Evolutionary conservation across 1,139 yeast genomes (phyloP), one percentile per base, ranked within the genome.

Genomic region (Nakaseomyces nivariensis): DNA sequence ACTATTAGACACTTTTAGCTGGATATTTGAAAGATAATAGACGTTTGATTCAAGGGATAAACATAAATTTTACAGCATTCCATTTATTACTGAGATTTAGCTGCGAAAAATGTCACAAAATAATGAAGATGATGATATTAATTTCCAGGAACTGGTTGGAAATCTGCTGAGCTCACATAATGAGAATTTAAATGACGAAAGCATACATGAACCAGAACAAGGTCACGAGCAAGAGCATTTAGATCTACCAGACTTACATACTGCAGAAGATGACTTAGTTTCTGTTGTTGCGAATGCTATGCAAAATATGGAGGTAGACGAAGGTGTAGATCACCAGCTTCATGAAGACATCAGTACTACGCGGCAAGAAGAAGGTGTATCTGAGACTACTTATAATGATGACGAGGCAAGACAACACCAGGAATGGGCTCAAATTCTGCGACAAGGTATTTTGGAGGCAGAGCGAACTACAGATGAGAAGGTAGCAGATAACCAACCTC

Each of bases 231-330:
- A 49, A 24, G 33, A 29, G 11, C 56, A 52, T 10, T 51, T 49
- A 7, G 58, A 54, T 10, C 36, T 58, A 24, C 60, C 59, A 1
- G 58, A 54, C 38, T 51, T 58, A 34, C 56, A 48, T 9, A 56
- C 52, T 17, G 58, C 50, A 17, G 58, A 47, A 36, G 54, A 50
- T n/a, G 61, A 56, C 40, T 41, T 62, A 42, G 66, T 58, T 11
- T 58, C 62, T 13, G 65, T 57, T 9, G 67, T 64, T 5, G 64
- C 64, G 1, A 60, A 55, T 46, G 67, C 67, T n/a, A 61, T 64
- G 38, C 60, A 57, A 26, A 53, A 56, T 26, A 54, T 56, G 52
- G 54, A 52, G n/a, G 46, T 50, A n/a, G 50, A 48, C n/a, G 50
- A 51, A 11, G 53, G 51, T 11, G 41, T 37, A 7, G 8, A 8